These are phyloP conservation scores for Trichosporon ovoides DNA, from an alignment of 1,284 basidiomycete species.

Conservation along the genomic window DNA sequence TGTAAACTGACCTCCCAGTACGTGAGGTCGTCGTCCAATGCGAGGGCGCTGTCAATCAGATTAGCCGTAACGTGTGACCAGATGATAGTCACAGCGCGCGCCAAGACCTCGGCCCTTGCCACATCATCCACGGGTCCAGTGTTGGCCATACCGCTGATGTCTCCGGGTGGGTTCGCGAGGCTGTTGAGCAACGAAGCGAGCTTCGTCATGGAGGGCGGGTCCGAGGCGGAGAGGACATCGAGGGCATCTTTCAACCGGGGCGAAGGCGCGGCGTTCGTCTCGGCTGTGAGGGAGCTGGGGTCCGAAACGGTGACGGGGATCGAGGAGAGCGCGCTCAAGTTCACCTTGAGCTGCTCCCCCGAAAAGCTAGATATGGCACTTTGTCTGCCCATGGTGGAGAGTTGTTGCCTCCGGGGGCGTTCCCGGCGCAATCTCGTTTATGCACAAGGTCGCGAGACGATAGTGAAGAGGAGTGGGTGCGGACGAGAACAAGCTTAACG, in stretches of 20 bases:
- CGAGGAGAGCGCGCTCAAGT: slow-evolving; percentile 41
- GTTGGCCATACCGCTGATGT: slow-evolving; percentile 4
- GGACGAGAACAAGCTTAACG: neutral
- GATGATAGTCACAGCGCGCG: slow-evolving; percentile 40
- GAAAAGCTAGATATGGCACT: slow-evolving; percentile 33
- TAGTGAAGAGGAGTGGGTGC: neutral
- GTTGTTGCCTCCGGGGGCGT: neutral
- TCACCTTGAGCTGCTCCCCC: slow-evolving; percentile 36
- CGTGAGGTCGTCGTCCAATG: slow-evolving; percentile 37
- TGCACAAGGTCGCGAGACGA: neutral
- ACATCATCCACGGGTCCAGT: slow-evolving; percentile 24
- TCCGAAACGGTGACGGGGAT: slow-evolving; percentile 34
- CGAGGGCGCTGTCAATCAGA: slow-evolving; percentile 36
- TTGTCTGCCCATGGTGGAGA: neutral
- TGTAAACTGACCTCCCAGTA: slow-evolving; percentile 41
- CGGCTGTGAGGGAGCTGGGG: slow-evolving; percentile 9
- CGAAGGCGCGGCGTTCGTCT: slow-evolving; percentile 12
- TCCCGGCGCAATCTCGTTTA: neutral
- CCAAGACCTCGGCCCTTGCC: slow-evolving; percentile 40
- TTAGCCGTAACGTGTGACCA: slow-evolving; percentile 45
- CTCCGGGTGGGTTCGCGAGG: neutral
- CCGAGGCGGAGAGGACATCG: slow-evolving; percentile 30
- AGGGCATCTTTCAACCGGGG: slow-evolving; percentile 28
- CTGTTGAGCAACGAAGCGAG: slow-evolving; percentile 32
- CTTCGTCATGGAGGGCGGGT: slow-evolving; percentile 23